Conservation (phyloP, 176 grass and related monocot genomes). For the Aegilops bicornis region DNA sequence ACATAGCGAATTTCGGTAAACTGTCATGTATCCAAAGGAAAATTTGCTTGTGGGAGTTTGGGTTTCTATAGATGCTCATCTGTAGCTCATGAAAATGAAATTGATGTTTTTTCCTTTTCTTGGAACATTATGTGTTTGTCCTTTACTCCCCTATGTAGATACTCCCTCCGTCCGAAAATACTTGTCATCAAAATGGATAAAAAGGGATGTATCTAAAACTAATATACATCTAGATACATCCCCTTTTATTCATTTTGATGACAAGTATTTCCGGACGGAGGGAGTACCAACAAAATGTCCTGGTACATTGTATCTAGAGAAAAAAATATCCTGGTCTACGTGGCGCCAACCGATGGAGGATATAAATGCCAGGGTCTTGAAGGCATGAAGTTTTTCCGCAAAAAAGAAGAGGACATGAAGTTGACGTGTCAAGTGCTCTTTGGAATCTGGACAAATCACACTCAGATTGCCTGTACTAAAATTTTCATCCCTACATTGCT, state of each 20-base stretch:
- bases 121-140: not conserved
- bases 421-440: constrained; percentile 23
- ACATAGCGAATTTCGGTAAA: not conserved
- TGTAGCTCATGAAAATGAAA: not conserved
- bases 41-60: not conserved
- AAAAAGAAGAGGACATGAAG: not conserved
- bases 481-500: not conserved
- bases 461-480: not conserved
- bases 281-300: not conserved
- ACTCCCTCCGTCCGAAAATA: too few relatives aligned
- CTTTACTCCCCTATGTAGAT: not conserved
- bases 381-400: not conserved
- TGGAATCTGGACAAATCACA: constrained; percentile 29
- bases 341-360: constrained; percentile 18
- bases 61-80: not conserved
- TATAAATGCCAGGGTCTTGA: constrained; percentile 31
- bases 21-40: not conserved
- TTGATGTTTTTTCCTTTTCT: not conserved
- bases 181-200: too few relatives aligned
- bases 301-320: not conserved
- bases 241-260: too few relatives aligned
- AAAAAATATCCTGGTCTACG: constrained; percentile 10
- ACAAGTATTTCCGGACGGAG: too few relatives aligned
- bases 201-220: too few relatives aligned
- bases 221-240: too few relatives aligned